These are phyloP conservation scores for Trametes sanguinea DNA, from an alignment of 768 basidiomycete species.

Conservation along the genomic window DNA sequence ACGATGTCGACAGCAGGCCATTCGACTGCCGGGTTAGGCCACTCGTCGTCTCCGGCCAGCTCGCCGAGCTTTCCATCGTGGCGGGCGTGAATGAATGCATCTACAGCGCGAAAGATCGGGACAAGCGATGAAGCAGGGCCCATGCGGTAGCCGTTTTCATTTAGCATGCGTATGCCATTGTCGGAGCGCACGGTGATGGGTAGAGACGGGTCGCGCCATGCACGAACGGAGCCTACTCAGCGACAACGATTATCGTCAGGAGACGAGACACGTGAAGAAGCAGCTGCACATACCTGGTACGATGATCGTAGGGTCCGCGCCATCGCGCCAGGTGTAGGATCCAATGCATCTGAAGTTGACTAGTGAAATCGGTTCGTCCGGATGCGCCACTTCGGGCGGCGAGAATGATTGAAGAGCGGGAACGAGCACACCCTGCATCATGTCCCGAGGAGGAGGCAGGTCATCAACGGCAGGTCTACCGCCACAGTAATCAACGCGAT, in stretches of 20 bases:
- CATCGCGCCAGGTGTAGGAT: slow-evolving; percentile 56
- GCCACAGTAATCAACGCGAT: background rate
- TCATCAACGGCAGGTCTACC: background rate
- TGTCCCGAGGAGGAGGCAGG: slow-evolving; percentile 17
- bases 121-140: slow-evolving; percentile 39
- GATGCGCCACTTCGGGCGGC: slow-evolving; percentile 1
- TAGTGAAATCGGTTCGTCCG: slow-evolving; percentile 6
- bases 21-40: slow-evolving; percentile 31
- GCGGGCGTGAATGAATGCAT: slow-evolving; percentile 32
- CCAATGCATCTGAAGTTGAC: slow-evolving; percentile 43
- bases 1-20: slow-evolving; percentile 47
- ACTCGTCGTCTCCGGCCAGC: background rate
- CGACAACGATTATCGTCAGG: background rate
- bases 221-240: slow-evolving; percentile 53
- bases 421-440: slow-evolving; percentile 10
- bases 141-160: slow-evolving; percentile 59
- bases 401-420: slow-evolving; percentile 8
- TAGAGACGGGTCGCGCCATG: slow-evolving; percentile 49
- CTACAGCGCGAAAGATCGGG: slow-evolving; percentile 63
- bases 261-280: too few relatives aligned
- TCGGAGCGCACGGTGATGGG: slow-evolving; percentile 61
- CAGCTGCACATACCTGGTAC: slow-evolving; percentile 45
- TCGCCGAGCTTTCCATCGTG: background rate
- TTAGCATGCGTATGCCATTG: slow-evolving; percentile 46
- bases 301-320: slow-evolving; percentile 47